Evolutionary conservation across 768 basidiomycete species (phyloP).

Genomic region (Scleroderma citrinum): DNA sequence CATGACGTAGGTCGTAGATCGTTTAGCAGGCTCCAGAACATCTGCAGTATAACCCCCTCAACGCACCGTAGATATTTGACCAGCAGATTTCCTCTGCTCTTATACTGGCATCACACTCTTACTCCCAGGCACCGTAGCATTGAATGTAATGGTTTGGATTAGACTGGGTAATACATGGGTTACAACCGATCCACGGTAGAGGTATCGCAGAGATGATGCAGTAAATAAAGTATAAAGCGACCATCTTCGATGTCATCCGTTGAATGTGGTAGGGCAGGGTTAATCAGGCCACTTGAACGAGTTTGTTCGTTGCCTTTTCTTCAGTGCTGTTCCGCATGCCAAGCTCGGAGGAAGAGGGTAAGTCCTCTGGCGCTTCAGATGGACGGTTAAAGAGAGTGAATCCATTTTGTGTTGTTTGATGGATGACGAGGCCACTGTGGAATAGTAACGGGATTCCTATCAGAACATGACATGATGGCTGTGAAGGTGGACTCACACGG

Average conservation of each 20-base stretch:
- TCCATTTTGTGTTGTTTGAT: constrained; percentile 41
- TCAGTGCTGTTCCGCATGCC: not conserved
- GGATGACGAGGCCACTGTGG: constrained; percentile 46
- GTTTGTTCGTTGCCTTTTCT: not conserved
- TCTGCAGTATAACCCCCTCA: constrained; percentile 50
- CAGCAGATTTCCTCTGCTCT: not conserved
- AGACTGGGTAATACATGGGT: not conserved
- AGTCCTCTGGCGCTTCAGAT: constrained; percentile 13
- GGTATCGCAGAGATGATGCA: not conserved
- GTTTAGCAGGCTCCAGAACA: constrained; percentile 72
- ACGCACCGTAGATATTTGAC: not conserved
- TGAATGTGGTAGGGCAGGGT: not conserved
- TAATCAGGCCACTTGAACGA: not conserved
- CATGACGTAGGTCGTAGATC: constrained; percentile 59
- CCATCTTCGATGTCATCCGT: not conserved
- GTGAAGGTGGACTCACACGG: constrained; percentile 36
- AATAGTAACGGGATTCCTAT: not conserved
- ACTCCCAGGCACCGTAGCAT: not conserved
- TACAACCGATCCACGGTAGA: not conserved
- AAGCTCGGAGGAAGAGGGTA: not conserved
- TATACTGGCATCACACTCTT: not conserved
- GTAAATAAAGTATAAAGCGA: not conserved
- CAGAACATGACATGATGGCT: not conserved
- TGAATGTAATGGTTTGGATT: not conserved
- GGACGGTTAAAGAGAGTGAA: constrained; percentile 46